Evolutionary conservation across 2,329 filamentous ascomycete species (phyloP).

Genomic region (Claviceps arundinis): DNA sequence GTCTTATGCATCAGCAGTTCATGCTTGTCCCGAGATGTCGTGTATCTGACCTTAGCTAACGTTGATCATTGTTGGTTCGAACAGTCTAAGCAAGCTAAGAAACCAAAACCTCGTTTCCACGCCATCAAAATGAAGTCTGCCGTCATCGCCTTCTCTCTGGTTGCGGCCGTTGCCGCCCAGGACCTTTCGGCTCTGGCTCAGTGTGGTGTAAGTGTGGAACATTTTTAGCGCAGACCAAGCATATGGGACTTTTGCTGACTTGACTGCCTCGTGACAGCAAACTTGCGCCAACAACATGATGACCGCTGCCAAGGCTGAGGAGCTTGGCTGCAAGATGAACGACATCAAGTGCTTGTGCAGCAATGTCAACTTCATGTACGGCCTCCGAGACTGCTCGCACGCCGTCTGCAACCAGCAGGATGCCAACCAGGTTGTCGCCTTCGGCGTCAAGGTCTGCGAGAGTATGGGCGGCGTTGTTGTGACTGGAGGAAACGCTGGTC

Average conservation of each 20-base stretch:
- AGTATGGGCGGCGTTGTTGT: constrained; percentile 20
- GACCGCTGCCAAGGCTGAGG: constrained; percentile 22
- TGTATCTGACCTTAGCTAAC: too few species aligned
- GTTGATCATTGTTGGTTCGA: too few species aligned
- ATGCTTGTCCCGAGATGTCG: too few species aligned
- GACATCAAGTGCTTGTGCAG: constrained; percentile 34
- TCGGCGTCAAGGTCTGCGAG: constrained; percentile 26
- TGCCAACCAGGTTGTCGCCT: constrained; percentile 24
- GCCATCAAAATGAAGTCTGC: constrained; percentile 37
- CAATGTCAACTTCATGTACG: constrained; percentile 33
- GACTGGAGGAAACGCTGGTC: constrained; percentile 10
- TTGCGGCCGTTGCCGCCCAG: constrained; percentile 28
- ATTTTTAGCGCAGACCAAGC: neutral
- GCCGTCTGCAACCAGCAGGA: constrained; percentile 26
- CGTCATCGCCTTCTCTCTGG: constrained; percentile 28
- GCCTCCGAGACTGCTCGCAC: constrained; percentile 37
- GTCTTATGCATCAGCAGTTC: too few species aligned
- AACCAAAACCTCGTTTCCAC: neutral
- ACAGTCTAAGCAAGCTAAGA: neutral
- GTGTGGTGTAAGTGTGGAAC: constrained; percentile 36
- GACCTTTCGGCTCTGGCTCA: constrained; percentile 27
- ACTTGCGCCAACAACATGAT: constrained; percentile 39
- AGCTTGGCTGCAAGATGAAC: constrained; percentile 30
- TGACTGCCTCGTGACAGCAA: constrained; percentile 21
- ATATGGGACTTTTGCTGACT: neutral